phyloP scores from a whole-genome alignment of 129 eudicot species.

The Ambrosia artemisiifolia region DNA sequence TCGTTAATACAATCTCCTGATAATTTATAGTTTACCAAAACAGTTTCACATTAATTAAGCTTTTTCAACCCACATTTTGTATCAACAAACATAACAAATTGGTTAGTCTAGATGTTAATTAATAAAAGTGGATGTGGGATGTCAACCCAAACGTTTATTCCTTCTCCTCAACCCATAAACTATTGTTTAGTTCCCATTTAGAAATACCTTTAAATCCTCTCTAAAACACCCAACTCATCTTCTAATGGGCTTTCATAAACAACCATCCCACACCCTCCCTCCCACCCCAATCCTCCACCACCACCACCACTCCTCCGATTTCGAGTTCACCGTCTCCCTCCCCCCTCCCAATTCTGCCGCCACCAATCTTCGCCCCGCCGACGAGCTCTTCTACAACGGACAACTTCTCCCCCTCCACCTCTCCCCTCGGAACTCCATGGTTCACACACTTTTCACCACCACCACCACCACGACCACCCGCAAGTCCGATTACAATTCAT shows the following conservation, averaged over 20 bases:
- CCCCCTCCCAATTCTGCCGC: constrained; percentile 64
- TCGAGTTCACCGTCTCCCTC: constrained; percentile 70
- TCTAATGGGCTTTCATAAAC: not conserved
- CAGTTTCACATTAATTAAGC: too few species aligned
- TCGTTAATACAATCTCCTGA: too few species aligned
- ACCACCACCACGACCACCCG: not conserved
- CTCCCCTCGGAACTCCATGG: constrained; percentile 60
- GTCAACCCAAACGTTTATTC: constrained; percentile 54
- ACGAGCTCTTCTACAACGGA: constrained; percentile 92
- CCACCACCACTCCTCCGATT: constrained; percentile 72
- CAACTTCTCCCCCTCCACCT: constrained; percentile 91
- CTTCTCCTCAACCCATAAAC: constrained; percentile 46
- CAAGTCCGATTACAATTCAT: constrained; percentile 39
- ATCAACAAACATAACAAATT: too few species aligned
- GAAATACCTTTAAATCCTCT: not conserved
- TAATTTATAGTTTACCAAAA: too few species aligned
- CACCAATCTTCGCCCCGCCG: constrained; percentile 67
- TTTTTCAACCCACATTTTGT: too few species aligned
- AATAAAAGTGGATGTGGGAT: not conserved
- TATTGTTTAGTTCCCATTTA: not conserved
- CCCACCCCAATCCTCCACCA: constrained; percentile 69
- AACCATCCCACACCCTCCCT: constrained; percentile 64
- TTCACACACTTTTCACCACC: constrained; percentile 56
- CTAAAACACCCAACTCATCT: not conserved
- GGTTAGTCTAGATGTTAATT: not conserved